Base-by-base conservation (phyloP, 169 alveolate species). In the Theileria annulata region DNA sequence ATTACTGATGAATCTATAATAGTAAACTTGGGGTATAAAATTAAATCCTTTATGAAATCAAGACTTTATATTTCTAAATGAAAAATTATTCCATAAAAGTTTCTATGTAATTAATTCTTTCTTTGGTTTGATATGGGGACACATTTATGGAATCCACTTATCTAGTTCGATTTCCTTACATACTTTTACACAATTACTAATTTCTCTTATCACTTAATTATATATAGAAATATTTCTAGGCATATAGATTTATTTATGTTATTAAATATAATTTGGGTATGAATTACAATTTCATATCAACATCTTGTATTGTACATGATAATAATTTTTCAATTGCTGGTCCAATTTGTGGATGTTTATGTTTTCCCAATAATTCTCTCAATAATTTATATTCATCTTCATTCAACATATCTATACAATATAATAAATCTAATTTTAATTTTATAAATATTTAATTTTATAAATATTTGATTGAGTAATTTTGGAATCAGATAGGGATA, bases 401-500 rank as follows among this genome's bases (percentile, higher is more conserved):
- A 48, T 62, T 82, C 74, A 82, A 74, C 68, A 33, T 28, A 48
- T 80, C 88, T 80, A 62, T 17, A 17, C n/a, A 21, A 62, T 10
- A 19, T 62, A 0, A 62, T 60, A 6, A 62, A 2, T 23, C 25
- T 3, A 17, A 6, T 56, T 5, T 3, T 62, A 62, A n/a, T 21
- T 21, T 27, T 23, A 3, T 62, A n/a, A 31, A 3, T 23, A 27
- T 19, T 5, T 62, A 17, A 28, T 23, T 27, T 62, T 23, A 6
- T 62, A 42, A 8, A 3, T 33, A 17, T 27, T 33, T 69, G 25
- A 42, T 4, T 67, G 21, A 35, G 19, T 3, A 15, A 49, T 27
- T 12, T 4, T 67, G 51, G 60, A 48, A 63, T 82, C 90, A 84
- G 90, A 84, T 85, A 84, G 90, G 90, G 90, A 84, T 84, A 84